Evolutionary conservation across 2,329 filamentous ascomycete genomes (phyloP).

Genomic region (Colletotrichum plurivorum): DNA sequence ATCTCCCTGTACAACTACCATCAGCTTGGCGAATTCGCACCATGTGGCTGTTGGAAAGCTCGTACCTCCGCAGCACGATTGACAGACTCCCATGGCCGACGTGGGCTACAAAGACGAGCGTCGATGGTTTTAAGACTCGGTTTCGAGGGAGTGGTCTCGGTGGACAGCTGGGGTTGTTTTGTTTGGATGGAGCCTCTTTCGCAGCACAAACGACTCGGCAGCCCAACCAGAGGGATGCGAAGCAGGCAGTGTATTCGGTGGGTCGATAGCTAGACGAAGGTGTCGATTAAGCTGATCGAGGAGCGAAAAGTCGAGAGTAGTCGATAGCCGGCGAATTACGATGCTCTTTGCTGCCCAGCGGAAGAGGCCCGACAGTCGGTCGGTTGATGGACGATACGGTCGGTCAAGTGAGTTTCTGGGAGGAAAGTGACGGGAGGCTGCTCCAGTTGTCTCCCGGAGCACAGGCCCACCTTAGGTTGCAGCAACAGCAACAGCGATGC

Average conservation of each 20-base stretch:
- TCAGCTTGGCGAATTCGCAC: constrained; percentile 27
- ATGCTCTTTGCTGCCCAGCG: constrained; percentile 27
- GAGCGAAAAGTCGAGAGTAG: background rate
- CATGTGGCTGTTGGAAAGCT: constrained; percentile 9
- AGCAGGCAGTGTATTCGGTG: constrained; percentile 1
- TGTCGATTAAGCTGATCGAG: constrained; percentile 9
- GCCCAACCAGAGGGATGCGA: constrained; percentile 35
- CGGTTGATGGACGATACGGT: constrained; percentile 36
- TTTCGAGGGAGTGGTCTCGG: constrained; percentile 16
- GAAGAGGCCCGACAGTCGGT: constrained; percentile 35
- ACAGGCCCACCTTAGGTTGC: constrained; percentile 32
- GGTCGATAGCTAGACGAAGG: constrained; percentile 5
- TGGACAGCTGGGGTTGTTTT: constrained; percentile 33
- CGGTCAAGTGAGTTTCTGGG: constrained; percentile 38
- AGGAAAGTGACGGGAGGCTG: constrained; percentile 38
- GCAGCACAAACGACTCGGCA: constrained; percentile 31
- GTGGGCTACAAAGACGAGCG: constrained; percentile 32
- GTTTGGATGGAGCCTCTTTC: constrained; percentile 36
- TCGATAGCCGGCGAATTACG: constrained; percentile 24
- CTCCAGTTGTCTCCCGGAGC: constrained; percentile 39
- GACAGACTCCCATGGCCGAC: constrained; percentile 71
- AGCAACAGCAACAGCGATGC: constrained; percentile 29
- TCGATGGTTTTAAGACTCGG: constrained; percentile 31
- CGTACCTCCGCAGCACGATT: constrained; percentile 73
- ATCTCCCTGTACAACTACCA: constrained; percentile 68